Percentiles rank a stretch among this genome's conserved stretches.
Conservation (phyloP, 805 yeast genomes). For the Vanderwaltozyma yarrowii region DNA sequence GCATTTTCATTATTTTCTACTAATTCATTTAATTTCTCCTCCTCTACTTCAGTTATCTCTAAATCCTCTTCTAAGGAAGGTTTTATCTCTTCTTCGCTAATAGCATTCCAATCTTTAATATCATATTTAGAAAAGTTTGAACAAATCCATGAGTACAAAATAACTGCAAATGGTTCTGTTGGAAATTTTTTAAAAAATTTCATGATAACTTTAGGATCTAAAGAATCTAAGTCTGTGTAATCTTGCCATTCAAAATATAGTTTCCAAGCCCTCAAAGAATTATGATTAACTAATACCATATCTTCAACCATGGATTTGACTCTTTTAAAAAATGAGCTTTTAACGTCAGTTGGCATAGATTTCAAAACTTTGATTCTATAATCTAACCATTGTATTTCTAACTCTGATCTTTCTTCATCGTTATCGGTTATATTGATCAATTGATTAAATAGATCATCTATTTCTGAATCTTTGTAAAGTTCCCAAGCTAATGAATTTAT, state of each 20-base stretch:
- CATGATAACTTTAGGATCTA: slow-evolving; percentile 39
- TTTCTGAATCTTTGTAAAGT: slow-evolving; percentile 38
- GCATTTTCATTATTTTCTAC: slow-evolving; percentile 19
- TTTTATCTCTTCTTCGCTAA: slow-evolving; percentile 9
- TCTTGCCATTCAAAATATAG: slow-evolving; percentile 68
- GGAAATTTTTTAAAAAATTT: slow-evolving; percentile 49
- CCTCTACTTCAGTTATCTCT: slow-evolving; percentile 7
- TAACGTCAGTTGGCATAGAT: slow-evolving; percentile 38
- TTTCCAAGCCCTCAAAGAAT: slow-evolving; percentile 60
- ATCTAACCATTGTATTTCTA: slow-evolving; percentile 52
- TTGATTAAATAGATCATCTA: slow-evolving; percentile 44
- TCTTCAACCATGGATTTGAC: slow-evolving; percentile 54
- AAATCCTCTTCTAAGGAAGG: background rate
- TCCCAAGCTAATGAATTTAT: slow-evolving; percentile 35
- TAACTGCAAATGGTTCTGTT: slow-evolving; percentile 48
- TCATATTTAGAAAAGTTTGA: slow-evolving; percentile 64
- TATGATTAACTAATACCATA: slow-evolving; percentile 58
- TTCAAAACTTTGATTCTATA: slow-evolving; percentile 46
- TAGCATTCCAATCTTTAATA: slow-evolving; percentile 13
- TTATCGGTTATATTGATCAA: slow-evolving; percentile 52
- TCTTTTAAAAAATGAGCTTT: slow-evolving; percentile 31
- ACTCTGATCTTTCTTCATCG: slow-evolving; percentile 44
- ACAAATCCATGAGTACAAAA: slow-evolving; percentile 50
- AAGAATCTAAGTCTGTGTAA: slow-evolving; percentile 35
- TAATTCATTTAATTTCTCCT: slow-evolving; percentile 14